Conservation (phyloP, 495 filamentous ascomycete species). For the Stereocaulon alpinum region DNA sequence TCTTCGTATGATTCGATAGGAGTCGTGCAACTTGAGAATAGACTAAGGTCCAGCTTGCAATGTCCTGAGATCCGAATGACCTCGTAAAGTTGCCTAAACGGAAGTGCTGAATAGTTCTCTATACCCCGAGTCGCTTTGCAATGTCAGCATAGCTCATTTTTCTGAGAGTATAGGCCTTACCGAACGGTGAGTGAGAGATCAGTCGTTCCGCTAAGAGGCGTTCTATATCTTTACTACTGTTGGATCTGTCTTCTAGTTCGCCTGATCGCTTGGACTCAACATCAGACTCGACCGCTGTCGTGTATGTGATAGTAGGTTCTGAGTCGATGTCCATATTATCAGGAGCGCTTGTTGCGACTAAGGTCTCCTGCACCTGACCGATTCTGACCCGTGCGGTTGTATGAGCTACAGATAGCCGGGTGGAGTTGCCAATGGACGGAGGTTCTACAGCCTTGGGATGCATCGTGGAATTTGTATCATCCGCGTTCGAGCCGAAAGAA, state of each 20-base stretch:
- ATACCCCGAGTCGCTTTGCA: background rate
- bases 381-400: background rate
- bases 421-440: background rate
- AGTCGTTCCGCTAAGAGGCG: background rate
- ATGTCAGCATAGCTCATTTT: background rate
- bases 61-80: conserved; percentile 31
- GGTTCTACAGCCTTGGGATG: background rate
- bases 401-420: background rate
- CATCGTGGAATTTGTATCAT: conserved; percentile 7
- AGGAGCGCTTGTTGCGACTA: background rate
- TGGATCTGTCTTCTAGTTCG: background rate
- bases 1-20: conserved; percentile 26
- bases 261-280: background rate
- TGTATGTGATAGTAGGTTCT: background rate
- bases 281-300: background rate
- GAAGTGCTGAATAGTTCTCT: conserved; percentile 14
- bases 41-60: conserved; percentile 29
- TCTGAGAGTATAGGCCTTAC: background rate
- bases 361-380: background rate
- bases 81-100: conserved; percentile 38
- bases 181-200: background rate
- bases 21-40: conserved; percentile 23
- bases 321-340: conserved; percentile 5
- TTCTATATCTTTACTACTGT: background rate
- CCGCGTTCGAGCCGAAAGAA: conserved; percentile 14